A percentile compares a stretch with the other conserved stretches of the same genome.
Evolutionary conservation across 1,284 basidiomycete species (phyloP).

Genomic region (Pseudozyma pruni): DNA sequence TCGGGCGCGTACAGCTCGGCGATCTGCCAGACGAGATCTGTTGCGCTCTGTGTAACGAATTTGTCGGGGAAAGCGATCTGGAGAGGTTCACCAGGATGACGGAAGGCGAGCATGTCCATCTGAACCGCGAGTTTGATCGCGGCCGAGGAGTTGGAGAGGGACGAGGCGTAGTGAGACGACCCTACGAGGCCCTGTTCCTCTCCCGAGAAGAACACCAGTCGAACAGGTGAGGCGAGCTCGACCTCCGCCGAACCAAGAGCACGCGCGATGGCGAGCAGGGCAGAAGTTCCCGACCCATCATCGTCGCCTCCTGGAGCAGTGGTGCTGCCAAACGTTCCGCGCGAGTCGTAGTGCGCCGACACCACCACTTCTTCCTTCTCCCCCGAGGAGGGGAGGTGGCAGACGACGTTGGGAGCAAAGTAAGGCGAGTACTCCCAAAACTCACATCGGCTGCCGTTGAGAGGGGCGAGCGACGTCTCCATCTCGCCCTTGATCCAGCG

Average conservation of each 20-base stretch:
- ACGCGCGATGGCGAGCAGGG: slow-evolving; percentile 64
- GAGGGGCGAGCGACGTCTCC: slow-evolving; percentile 7
- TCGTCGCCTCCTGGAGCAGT: slow-evolving; percentile 65
- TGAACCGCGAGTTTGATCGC: slow-evolving; percentile 43
- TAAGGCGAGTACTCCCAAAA: slow-evolving; percentile 37
- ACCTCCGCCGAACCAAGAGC: slow-evolving; percentile 32
- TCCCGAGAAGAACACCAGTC: slow-evolving; percentile 65
- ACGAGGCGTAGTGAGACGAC: slow-evolving; percentile 39
- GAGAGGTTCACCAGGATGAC: slow-evolving; percentile 56
- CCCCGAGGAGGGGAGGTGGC: slow-evolving; percentile 20
- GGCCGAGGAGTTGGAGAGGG: slow-evolving; percentile 3
- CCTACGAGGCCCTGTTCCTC: slow-evolving; percentile 67
- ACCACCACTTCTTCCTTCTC: slow-evolving; percentile 58
- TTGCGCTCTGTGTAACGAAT: slow-evolving; percentile 54
- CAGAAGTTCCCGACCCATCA: slow-evolving; percentile 48
- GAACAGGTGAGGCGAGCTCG: slow-evolving; percentile 49
- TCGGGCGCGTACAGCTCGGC: slow-evolving; percentile 63
- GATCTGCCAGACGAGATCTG: slow-evolving; percentile 51
- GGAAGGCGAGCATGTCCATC: slow-evolving; percentile 65
- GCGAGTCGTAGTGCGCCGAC: slow-evolving; percentile 62
- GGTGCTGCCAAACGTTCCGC: slow-evolving; percentile 60
- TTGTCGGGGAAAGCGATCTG: slow-evolving; percentile 67
- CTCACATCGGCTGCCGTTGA: slow-evolving; percentile 29
- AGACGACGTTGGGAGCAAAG: slow-evolving; percentile 55
- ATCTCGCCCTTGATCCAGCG: slow-evolving; percentile 46